A percentile compares a stretch with the other conserved stretches of the same genome.
Conservation (phyloP, 805 yeast genomes). For the Cyberlindnera mrakii region DNA sequence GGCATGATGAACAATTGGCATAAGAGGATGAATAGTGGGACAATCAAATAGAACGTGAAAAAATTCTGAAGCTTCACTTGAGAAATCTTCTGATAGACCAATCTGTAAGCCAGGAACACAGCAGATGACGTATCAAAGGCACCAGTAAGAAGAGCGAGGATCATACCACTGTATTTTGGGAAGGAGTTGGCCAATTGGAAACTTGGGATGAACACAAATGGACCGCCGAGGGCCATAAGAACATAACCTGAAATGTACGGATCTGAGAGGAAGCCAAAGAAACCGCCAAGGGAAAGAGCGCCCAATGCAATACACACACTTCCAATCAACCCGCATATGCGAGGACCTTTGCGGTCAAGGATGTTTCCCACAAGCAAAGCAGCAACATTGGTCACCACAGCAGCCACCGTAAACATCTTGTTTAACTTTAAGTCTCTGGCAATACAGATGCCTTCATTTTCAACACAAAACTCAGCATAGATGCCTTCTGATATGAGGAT, state of each 20-base stretch:
- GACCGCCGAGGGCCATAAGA: slow-evolving; percentile 82
- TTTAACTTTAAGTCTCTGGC: slow-evolving; percentile 83
- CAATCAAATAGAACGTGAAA: slow-evolving; percentile 60
- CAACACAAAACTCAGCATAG: slow-evolving; percentile 54
- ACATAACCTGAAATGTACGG: slow-evolving; percentile 72
- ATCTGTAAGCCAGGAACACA: slow-evolving; percentile 66
- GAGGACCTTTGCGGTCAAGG: slow-evolving; percentile 76
- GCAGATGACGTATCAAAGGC: slow-evolving; percentile 94
- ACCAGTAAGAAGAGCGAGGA: slow-evolving; percentile 83
- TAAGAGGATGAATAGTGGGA: slow-evolving; percentile 69
- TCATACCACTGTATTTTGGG: slow-evolving; percentile 75
- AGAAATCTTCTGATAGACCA: slow-evolving; percentile 43
- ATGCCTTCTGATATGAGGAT: slow-evolving; percentile 73
- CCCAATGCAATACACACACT: slow-evolving; percentile 54
- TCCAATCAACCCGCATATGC: slow-evolving; percentile 72
- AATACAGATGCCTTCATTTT: slow-evolving; percentile 38
- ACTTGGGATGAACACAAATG: slow-evolving; percentile 84
- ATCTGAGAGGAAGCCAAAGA: slow-evolving; percentile 38
- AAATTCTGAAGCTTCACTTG: slow-evolving; percentile 46
- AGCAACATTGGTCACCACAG: slow-evolving; percentile 77
- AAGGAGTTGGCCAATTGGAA: slow-evolving; percentile 87
- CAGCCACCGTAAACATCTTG: slow-evolving; percentile 77
- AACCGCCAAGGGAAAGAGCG: slow-evolving; percentile 40
- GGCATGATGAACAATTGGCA: slow-evolving; percentile 85
- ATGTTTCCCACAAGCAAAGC: slow-evolving; percentile 80